Percentiles rank a stretch among this genome's conserved stretches.
These are phyloP conservation scores for Phytophthora cryptogea DNA, from an alignment of 352 stramenopile genomes.

Conservation along the genomic window DNA sequence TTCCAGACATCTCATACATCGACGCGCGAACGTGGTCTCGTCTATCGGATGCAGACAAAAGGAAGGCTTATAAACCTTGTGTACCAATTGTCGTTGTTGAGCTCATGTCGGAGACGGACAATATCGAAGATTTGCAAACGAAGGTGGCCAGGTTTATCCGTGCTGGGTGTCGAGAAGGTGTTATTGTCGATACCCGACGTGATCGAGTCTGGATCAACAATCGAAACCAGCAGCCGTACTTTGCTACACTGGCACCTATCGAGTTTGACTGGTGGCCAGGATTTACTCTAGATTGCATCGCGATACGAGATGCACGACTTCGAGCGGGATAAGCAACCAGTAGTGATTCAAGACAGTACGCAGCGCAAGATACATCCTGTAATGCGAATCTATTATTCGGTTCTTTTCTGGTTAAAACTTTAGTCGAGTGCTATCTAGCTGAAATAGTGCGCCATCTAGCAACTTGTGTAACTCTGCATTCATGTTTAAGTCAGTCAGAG, in stretches of 20 bases:
- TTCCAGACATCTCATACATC: conserved; percentile 9
- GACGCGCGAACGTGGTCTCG: conserved; percentile 3
- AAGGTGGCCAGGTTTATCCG: conserved; percentile 25
- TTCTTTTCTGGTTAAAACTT: background rate
- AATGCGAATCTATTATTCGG: no score
- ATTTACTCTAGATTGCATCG: conserved; percentile 32
- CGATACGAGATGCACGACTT: background rate
- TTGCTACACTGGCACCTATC: conserved; percentile 18
- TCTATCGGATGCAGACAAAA: conserved; percentile 4
- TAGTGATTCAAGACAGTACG: no score
- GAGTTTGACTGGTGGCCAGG: conserved; percentile 36
- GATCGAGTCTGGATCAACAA: conserved; percentile 37
- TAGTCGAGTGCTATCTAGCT: background rate
- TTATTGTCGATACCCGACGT: conserved; percentile 26
- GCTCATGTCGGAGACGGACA: conserved; percentile 2
- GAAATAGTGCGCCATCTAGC: conserved; percentile 2
- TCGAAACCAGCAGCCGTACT: conserved; percentile 20
- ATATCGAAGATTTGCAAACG: conserved; percentile 3
- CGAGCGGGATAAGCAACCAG: no score
- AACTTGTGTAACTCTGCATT: conserved; percentile 1
- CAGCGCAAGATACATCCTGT: no score
- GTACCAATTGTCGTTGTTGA: conserved; percentile 3
- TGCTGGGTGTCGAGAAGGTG: conserved; percentile 31
- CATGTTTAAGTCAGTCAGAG: background rate
- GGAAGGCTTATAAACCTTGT: conserved; percentile 1